phyloP scores from a whole-genome alignment of 2,329 filamentous ascomycete species.

The Camillea tinctor region DNA sequence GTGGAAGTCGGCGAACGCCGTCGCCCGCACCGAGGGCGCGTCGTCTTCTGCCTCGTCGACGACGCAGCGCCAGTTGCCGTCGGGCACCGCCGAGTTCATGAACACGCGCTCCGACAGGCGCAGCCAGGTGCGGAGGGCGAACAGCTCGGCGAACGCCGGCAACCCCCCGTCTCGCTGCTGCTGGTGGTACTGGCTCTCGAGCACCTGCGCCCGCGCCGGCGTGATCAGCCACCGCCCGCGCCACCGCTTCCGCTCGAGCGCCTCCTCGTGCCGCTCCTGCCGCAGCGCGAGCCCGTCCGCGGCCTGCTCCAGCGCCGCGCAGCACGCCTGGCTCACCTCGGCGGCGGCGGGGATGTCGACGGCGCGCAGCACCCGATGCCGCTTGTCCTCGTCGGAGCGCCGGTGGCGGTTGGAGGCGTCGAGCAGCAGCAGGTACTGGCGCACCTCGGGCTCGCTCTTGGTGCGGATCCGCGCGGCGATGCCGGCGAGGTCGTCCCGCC shows the following conservation, averaged over 20 bases:
- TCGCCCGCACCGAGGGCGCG: conserved; percentile 68
- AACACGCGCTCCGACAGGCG: conserved; percentile 65
- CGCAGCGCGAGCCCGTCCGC: conserved; percentile 64
- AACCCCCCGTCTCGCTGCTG: conserved; percentile 29
- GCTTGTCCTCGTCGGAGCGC: conserved; percentile 31
- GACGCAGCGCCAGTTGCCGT: conserved; percentile 67
- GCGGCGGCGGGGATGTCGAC: conserved; percentile 67
- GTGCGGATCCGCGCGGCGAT: conserved; percentile 63
- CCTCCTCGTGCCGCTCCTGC: conserved; percentile 63
- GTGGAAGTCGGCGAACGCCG: conserved; percentile 75
- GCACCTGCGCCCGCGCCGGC: conserved; percentile 31
- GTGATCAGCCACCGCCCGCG: conserved; percentile 67
- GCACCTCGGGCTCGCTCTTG: conserved; percentile 74
- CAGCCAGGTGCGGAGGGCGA: conserved; percentile 61
- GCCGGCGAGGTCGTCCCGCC: conserved; percentile 58
- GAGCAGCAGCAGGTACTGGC: conserved; percentile 66
- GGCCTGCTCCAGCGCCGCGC: conserved; percentile 62
- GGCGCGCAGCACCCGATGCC: conserved; percentile 38
- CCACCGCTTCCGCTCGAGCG: conserved; percentile 59
- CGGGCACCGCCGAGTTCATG: conserved; percentile 66
- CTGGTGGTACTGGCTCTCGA: conserved; percentile 21
- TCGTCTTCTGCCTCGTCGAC: conserved; percentile 54
- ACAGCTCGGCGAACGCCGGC: conserved; percentile 54
- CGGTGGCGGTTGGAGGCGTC: conserved; percentile 46
- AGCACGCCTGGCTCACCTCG: conserved; percentile 69